Base-by-base conservation (phyloP, 768 basidiomycete species). In the Astraeus odoratus region DNA sequence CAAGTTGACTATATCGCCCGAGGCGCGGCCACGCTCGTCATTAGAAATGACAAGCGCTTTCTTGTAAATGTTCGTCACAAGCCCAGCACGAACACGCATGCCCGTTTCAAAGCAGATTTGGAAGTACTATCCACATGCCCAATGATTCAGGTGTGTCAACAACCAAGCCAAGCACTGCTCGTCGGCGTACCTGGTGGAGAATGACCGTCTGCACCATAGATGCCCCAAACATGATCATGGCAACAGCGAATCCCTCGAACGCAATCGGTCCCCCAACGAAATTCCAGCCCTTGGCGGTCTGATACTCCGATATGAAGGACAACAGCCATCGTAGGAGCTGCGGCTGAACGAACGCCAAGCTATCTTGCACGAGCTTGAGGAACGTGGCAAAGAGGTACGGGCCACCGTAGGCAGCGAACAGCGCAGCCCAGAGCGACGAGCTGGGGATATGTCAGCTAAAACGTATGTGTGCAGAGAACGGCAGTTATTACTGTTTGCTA, bases 1-100 rank as follows among this genome's bases (percentile, higher is more conserved):
- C 25, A 95, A 65, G 58, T 96, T 97, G 51, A 96, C 91, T 27
- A 96, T 93, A 59, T 96, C 93, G 1, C 95, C 94, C 0, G 88
- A 80, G 0, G 87, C 76, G 33, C 89, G 79, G 8, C 77, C 74
- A 4, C 86, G 79, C 56, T 90, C 92, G 47, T 90, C 86, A 54
- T 85, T 92, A 2, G 87, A 89, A 8, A 98, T 75, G 3, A 89
- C 74, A 18, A 98, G 71, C 0, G 91, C 77, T 60, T 97, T 96
- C 40, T 80, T 68, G 68, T 95, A 97, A 42, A 96, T 90, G 3
- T 74, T 77, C 1, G 82, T 81, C 12, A 97, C 80, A 18, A 98
- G 75, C 0, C 93, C 94, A 0, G 89, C 85, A 23, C 92, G 82
- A 35, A 96, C 77, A n/a, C 94, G 82, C 93, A 95, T 95, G 7